These are phyloP conservation scores for Mrakia gelida DNA, from an alignment of 768 basidiomycete species.

Conservation along the genomic window DNA sequence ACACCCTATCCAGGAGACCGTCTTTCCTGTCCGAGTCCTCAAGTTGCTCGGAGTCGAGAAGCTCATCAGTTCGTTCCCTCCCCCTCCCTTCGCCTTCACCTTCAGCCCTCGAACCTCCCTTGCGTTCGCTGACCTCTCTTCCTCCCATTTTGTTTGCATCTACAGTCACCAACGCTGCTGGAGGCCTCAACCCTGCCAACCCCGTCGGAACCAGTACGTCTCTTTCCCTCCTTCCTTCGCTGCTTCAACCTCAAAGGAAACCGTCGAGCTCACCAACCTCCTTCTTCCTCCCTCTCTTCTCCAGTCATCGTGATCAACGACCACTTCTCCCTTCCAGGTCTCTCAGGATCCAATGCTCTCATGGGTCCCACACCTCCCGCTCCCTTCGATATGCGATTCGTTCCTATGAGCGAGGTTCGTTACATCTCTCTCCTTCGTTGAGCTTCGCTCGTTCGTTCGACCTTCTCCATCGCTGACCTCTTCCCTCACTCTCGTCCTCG, in stretches of 20 bases:
- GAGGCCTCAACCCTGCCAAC: conserved; percentile 67
- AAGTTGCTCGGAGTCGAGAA: conserved; percentile 68
- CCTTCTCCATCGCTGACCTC: too few relatives aligned
- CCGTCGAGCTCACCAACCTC: not conserved
- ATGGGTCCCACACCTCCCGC: conserved; percentile 64
- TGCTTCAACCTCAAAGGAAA: not conserved
- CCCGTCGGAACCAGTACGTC: conserved; percentile 73
- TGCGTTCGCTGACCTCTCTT: not conserved
- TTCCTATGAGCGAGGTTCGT: conserved; percentile 63
- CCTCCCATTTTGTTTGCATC: not conserved
- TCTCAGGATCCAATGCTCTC: conserved; percentile 61
- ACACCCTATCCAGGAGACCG: conserved; percentile 61
- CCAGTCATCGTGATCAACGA: conserved; percentile 78
- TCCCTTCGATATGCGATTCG: conserved; percentile 62
- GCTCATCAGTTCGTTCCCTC: conserved; percentile 60
- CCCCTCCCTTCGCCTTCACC: not conserved
- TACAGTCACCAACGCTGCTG: conserved; percentile 82
- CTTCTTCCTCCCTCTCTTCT: too few relatives aligned
- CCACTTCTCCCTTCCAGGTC: conserved; percentile 73
- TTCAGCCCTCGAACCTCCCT: not conserved
- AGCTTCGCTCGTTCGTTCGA: too few relatives aligned
- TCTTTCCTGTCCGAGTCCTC: conserved; percentile 76
- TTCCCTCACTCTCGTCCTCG: too few relatives aligned
- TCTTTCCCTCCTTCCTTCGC: not conserved
- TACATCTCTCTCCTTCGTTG: too few relatives aligned